phyloP scores from a whole-genome alignment of 148 eudicot genomes.

The Selenicereus undatus region DNA sequence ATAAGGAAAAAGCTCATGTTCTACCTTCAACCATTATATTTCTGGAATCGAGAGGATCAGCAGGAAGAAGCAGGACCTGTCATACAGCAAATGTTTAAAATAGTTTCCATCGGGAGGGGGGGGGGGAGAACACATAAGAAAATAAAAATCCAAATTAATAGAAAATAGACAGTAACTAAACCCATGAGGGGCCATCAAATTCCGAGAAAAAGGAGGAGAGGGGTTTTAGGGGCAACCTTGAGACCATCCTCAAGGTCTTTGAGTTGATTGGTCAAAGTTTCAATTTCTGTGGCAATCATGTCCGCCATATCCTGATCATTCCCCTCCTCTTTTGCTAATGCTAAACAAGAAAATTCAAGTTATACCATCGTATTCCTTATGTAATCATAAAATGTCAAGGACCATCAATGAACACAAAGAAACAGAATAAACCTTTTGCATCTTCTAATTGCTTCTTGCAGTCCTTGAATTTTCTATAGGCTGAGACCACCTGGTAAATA shows the following conservation, averaged over 20 bases:
- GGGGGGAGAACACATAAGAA: not conserved
- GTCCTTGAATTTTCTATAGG: constrained; percentile 71
- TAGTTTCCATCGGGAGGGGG: not conserved
- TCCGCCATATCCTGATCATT: constrained; percentile 83
- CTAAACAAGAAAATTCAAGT: constrained; percentile 34
- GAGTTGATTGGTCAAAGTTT: constrained; percentile 52
- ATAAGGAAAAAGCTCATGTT: constrained; percentile 3
- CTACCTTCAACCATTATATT: constrained; percentile 96
- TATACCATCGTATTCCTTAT: not conserved
- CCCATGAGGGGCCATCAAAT: not conserved
- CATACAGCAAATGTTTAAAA: constrained; percentile 16
- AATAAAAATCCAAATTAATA: not conserved
- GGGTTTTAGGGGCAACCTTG: constrained; percentile 46
- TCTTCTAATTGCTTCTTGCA: constrained; percentile 90
- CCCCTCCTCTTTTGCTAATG: constrained; percentile 68
- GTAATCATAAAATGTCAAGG: not conserved
- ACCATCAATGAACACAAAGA: not conserved
- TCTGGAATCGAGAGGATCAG: constrained; percentile 91
- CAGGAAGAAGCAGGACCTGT: constrained; percentile 81
- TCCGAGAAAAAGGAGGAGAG: not conserved
- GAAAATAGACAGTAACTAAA: constrained; percentile 1
- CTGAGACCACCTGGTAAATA: constrained; percentile 59
- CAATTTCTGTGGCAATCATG: constrained; percentile 81
- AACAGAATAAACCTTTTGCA: constrained; percentile 58
- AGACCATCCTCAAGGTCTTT: constrained; percentile 75